Base-by-base conservation (phyloP, 2,329 filamentous ascomycete species). In the Polytolypa hystricis region DNA sequence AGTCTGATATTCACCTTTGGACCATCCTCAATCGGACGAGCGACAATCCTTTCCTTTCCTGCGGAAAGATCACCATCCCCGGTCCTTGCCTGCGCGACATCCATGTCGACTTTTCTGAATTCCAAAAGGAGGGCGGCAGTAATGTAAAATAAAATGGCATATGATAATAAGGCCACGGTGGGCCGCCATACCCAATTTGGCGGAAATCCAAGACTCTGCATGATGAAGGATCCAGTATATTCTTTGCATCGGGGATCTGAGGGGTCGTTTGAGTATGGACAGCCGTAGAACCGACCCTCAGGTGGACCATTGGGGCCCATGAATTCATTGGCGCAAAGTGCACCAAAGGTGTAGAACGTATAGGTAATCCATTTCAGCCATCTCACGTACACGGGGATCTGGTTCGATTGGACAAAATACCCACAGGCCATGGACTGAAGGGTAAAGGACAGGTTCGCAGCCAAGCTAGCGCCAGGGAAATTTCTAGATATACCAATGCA, bases 401-500 rank as follows among this genome's bases (percentile, higher is more conserved):
- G 75, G 36, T 82, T 74, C 8, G 70, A 68, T 53, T 86, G 81
- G 10, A 86, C 74, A 45, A 87, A 86, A 55, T 79, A 85, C 1
- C 82, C 82, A 44, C 81, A 84, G 0, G 77, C 77, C 63, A 85
- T 75, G 2, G 73, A 79, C 51, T 87, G 82, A 14, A 86, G 45
- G 0, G 82, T 87, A 47, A 78, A 86, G 0, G 69, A 71, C 32
- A 86, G 58, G 47, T 87, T 87, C 7, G 74, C 80, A 31, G 84
- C 76, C 16, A 87, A 53, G 48, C 76, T 81, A 0, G 81, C 81
- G 0, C 75, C 75, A 0, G 81, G 70, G 51, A 87, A 86, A 43
- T 77, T 69, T 30, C 82, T 65, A 0, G 73, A 72, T 0, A 79
- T 60, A 0, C 75, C 70, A 2, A 87, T 73, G 38, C 79, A 81